Evolutionary conservation across 352 stramenopile species (phyloP).

Genomic region (Pythium chondricola): DNA sequence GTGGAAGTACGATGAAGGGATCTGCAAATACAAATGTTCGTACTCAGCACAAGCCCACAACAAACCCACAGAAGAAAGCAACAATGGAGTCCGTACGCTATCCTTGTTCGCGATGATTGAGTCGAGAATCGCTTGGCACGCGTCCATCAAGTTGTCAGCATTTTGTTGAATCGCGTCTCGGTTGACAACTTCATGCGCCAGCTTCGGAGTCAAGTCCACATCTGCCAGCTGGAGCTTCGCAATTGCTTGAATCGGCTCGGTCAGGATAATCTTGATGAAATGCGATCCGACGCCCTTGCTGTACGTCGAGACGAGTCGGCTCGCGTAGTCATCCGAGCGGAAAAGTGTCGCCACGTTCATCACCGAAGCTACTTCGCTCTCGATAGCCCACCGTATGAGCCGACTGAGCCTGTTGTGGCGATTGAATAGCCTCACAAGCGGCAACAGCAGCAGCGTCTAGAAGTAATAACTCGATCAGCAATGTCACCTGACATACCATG

Average conservation of each 20-base stretch:
- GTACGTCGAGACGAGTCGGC: conserved; percentile 35
- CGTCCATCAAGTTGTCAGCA: conserved; percentile 73
- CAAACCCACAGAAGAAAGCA: too few species aligned
- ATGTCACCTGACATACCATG: background rate
- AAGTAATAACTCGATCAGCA: too few species aligned
- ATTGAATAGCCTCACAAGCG: conserved; percentile 32
- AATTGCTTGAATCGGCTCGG: conserved; percentile 27
- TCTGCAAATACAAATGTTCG: conserved; percentile 17
- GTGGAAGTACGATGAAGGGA: conserved; percentile 33
- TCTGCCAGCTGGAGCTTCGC: conserved; percentile 41
- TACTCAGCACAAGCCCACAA: too few species aligned
- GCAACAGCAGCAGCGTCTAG: conserved; percentile 27
- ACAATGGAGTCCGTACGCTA: conserved; percentile 20
- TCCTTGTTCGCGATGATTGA: conserved; percentile 65
- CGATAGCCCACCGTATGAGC: conserved; percentile 41
- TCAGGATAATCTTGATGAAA: conserved; percentile 31
- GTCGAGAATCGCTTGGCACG: conserved; percentile 79
- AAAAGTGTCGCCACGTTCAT: conserved; percentile 42
- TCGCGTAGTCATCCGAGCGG: conserved; percentile 39
- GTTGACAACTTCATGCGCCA: conserved; percentile 19
- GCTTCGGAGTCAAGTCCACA: conserved; percentile 63
- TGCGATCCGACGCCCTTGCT: conserved; percentile 29
- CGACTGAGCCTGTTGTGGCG: conserved; percentile 24
- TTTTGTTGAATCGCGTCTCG: conserved; percentile 25
- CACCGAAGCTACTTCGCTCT: conserved; percentile 31